Percentiles rank a stretch among this genome's conserved stretches.
phyloP scores from a whole-genome alignment of 768 basidiomycete species.

The Macrocybe gigantea region DNA sequence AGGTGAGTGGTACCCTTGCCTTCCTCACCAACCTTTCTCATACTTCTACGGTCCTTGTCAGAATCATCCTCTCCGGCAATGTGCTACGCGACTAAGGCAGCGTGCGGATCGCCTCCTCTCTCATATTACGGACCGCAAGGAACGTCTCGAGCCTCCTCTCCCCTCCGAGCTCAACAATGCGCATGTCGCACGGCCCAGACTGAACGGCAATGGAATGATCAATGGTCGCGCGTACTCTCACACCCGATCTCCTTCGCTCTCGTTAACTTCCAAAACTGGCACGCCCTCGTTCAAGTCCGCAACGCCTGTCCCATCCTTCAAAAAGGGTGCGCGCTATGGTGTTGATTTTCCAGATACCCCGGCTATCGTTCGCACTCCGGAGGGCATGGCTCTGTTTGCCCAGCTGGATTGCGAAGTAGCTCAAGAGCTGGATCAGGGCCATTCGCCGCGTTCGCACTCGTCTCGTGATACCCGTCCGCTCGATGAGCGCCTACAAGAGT shows the following conservation, averaged over 20 bases:
- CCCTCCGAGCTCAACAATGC: constrained; percentile 38
- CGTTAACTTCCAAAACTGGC: constrained; percentile 20
- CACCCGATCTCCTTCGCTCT: constrained; percentile 32
- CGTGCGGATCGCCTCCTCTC: constrained; percentile 85
- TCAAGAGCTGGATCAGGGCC: constrained; percentile 7
- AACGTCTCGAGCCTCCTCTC: constrained; percentile 66
- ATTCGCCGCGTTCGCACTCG: background rate
- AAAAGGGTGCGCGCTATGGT: constrained; percentile 29
- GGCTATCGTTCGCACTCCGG: constrained; percentile 63
- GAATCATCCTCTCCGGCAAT: constrained; percentile 85
- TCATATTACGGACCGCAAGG: constrained; percentile 85
- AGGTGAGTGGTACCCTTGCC: constrained; percentile 48
- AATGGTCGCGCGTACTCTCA: constrained; percentile 35
- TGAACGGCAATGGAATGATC: constrained; percentile 35
- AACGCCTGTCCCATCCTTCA: constrained; percentile 13
- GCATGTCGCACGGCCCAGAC: constrained; percentile 25
- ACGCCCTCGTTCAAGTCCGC: constrained; percentile 23
- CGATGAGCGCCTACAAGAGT: constrained; percentile 26
- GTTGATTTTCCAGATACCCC: constrained; percentile 58
- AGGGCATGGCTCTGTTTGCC: constrained; percentile 67
- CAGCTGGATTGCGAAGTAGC: constrained; percentile 53
- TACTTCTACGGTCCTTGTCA: constrained; percentile 22
- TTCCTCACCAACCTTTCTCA: background rate
- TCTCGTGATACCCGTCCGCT: constrained; percentile 8
- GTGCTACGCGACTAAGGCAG: constrained; percentile 71